A percentile compares a stretch with the other conserved stretches of the same genome.
These are phyloP conservation scores for Leccinum longicurvipes DNA, from an alignment of 768 basidiomycete genomes.

Conservation along the genomic window DNA sequence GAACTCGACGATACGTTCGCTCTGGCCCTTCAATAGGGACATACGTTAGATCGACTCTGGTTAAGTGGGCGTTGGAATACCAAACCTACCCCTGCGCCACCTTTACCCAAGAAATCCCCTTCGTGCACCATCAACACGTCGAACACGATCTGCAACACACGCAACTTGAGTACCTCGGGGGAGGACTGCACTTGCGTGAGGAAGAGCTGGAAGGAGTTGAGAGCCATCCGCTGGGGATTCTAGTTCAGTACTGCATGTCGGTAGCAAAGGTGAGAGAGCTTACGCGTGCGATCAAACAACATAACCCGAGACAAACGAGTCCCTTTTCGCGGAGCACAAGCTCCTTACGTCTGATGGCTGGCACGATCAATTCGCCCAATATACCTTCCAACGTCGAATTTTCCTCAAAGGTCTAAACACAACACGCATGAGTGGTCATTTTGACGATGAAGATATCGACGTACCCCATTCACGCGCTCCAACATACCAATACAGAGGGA, in stretches of 20 bases:
- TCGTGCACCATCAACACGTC: conserved; percentile 88
- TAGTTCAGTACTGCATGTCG: background rate
- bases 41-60: background rate
- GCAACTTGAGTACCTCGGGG: conserved; percentile 62
- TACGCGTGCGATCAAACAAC: conserved; percentile 66
- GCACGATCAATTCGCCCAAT: conserved; percentile 81
- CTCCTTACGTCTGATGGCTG: conserved; percentile 87
- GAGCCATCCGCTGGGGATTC: conserved; percentile 26
- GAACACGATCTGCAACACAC: conserved; percentile 76
- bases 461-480: conserved; percentile 79
- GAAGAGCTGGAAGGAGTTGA: conserved; percentile 75
- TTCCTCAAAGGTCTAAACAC: conserved; percentile 51
- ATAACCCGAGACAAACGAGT: conserved; percentile 65
- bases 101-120: conserved; percentile 52
- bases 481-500: conserved; percentile 78
- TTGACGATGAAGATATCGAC: conserved; percentile 22
- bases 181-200: conserved; percentile 65
- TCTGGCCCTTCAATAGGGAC: conserved; percentile 25
- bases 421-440: background rate
- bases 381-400: conserved; percentile 68
- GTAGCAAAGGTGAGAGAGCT: background rate
- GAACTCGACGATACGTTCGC: conserved; percentile 64
- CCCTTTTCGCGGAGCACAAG: conserved; percentile 61
- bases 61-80: background rate
- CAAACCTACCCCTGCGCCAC: conserved; percentile 33